Base-by-base conservation (phyloP, 495 filamentous ascomycete genomes). In the Annulohypoxylon stygium region DNA sequence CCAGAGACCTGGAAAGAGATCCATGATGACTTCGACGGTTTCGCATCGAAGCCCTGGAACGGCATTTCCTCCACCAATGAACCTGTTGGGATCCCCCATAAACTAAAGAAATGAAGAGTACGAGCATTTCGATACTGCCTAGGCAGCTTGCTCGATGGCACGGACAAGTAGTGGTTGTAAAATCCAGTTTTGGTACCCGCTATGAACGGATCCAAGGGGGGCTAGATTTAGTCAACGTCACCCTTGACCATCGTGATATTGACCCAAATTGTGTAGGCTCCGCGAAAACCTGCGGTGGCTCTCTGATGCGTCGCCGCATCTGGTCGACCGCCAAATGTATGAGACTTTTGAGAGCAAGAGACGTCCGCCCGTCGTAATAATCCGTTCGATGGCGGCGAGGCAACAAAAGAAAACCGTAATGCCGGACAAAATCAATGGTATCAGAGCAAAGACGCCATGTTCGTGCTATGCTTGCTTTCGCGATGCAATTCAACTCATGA, bases 401-500 rank as follows among this genome's bases (percentile, higher is more conserved):
- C 43, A 61, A 76, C 65, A 76, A 74, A 79, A 63, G 71, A 76
- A 69, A 79, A 73, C 78, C 78, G 54, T 78, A 72, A 79, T 78
- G 78, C 75, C 69, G 67, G 72, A 69, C 63, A 77, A 79, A 79
- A 77, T 69, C 73, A 71, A 71, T 76, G 78, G 78, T 79, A 79
- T 79, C 76, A 75, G 71, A 76, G 76, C 71, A 74, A 67, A 75
- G 71, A 77, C 77, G 77, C 77, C 77, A 77, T 75, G 70, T 79
- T 74, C 70, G 77, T 79, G 77, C 76, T 79, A 79, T 79, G 77
- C 77, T 79, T 77, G 77, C 75, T 77, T 75, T 77, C 78, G 78
- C 78, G 74, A 79, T 79, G 74, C 76, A 79, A 75, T 79, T 76
- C 74, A 76, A 75, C 71, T 75, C 66, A 75, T 76, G 71, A 75